Evolutionary conservation across 1,284 basidiomycete species (phyloP).

Genomic region (Ustilago bromivora): DNA sequence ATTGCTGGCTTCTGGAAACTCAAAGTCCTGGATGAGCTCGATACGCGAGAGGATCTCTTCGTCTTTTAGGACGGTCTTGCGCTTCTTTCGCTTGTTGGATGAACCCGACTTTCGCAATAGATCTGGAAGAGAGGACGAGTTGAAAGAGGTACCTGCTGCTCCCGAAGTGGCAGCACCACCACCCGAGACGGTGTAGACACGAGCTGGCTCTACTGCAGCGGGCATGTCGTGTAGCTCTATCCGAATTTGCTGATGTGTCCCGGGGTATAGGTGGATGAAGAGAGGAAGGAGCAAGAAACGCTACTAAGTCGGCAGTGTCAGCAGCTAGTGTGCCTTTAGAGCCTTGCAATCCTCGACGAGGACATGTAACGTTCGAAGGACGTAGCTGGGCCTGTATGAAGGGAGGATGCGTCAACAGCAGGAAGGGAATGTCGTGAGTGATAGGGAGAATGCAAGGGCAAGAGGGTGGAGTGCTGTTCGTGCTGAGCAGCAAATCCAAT

Average conservation of each 20-base stretch:
- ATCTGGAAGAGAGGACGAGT: slow-evolving; percentile 68
- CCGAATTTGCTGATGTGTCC: background rate
- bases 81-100: slow-evolving; percentile 67
- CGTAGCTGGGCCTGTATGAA: background rate
- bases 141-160: slow-evolving; percentile 61
- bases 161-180: slow-evolving; percentile 50
- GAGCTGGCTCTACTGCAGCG: slow-evolving; percentile 60
- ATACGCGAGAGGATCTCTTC: slow-evolving; percentile 63
- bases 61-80: slow-evolving; percentile 55
- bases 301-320: background rate
- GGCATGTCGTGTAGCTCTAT: slow-evolving; percentile 55
- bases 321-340: slow-evolving; percentile 13
- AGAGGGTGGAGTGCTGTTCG: background rate
- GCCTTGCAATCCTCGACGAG: slow-evolving; percentile 4
- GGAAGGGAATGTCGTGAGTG: background rate
- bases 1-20: slow-evolving; percentile 96
- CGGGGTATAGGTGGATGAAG: background rate
- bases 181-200: slow-evolving; percentile 66
- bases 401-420: background rate
- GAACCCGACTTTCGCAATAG: slow-evolving; percentile 64
- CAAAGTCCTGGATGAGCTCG: slow-evolving; percentile 81
- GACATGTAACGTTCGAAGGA: slow-evolving; percentile 6
- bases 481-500: slow-evolving; percentile 6
- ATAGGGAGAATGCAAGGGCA: background rate
- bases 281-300: background rate